Percentiles rank a stretch among this genome's conserved stretches.
phyloP scores from a whole-genome alignment of 2,329 filamentous ascomycete species.

The Alternaria sp. region DNA sequence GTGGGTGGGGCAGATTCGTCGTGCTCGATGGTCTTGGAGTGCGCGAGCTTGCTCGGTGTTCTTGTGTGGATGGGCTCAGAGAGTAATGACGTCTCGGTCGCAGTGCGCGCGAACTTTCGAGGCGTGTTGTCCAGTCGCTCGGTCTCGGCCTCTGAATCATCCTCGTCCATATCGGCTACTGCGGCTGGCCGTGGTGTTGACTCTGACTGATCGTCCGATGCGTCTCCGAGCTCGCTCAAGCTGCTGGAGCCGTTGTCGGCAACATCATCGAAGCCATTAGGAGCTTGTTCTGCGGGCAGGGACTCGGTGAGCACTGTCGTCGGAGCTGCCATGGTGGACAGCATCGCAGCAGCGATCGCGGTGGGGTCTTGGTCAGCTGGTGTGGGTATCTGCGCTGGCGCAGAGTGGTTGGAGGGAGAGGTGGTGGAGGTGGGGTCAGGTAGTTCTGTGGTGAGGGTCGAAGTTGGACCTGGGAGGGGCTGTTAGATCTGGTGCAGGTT shows the following conservation, averaged over 20 bases:
- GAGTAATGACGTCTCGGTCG: constrained; percentile 41
- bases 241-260: constrained; percentile 76
- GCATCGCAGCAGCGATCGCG: constrained; percentile 26
- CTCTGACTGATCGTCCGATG: constrained; percentile 65
- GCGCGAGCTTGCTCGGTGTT: constrained; percentile 47
- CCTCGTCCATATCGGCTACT: constrained; percentile 55
- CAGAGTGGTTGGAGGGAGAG: constrained; percentile 51
- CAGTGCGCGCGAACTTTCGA: constrained; percentile 59
- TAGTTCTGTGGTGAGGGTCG: constrained; percentile 18
- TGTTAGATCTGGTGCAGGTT: constrained; percentile 5
- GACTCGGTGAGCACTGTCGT: constrained; percentile 23
- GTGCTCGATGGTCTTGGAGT: constrained; percentile 41
- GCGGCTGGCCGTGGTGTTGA: constrained; percentile 34
- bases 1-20: constrained; percentile 38
- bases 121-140: constrained; percentile 92
- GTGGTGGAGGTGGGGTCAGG: constrained; percentile 47
- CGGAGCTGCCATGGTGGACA: constrained; percentile 33
- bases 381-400: constrained; percentile 21
- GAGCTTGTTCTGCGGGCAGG: constrained; percentile 13
- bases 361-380: constrained; percentile 18
- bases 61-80: constrained; percentile 42
- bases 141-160: constrained; percentile 88
- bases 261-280: constrained; percentile 53
- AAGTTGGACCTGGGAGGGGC: constrained; percentile 17
- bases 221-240: constrained; percentile 86